These are phyloP conservation scores for Saccharomyces eubayanus DNA, from an alignment of 805 yeast species.

Conservation along the genomic window DNA sequence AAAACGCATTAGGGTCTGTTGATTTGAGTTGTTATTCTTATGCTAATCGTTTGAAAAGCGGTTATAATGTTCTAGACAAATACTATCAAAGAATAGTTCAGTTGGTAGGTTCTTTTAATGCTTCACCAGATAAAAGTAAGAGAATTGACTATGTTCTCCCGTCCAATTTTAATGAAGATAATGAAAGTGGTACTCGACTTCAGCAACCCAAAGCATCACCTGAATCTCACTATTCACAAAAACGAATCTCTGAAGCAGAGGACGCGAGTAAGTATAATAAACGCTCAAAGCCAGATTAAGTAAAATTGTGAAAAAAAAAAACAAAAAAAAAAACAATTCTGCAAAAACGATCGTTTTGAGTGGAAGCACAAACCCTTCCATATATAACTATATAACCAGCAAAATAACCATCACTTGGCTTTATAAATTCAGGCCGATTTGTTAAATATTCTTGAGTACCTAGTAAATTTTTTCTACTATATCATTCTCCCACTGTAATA, in stretches of 20 bases:
- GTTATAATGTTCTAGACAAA: conserved; percentile 37
- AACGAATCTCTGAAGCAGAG: not conserved
- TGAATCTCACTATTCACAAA: not conserved
- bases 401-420: not conserved
- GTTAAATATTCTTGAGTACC: too few species aligned
- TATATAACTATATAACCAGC: not conserved
- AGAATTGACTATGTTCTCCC: conserved; percentile 18
- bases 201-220: not conserved
- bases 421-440: not conserved
- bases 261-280: not conserved
- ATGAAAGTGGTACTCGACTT: not conserved
- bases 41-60: conserved; percentile 17
- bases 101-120: conserved; percentile 37
- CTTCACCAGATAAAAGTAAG: conserved; percentile 23
- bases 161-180: not conserved
- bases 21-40: conserved; percentile 2
- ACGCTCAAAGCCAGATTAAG: not conserved
- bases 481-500: too few species aligned
- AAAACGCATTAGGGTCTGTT: not conserved
- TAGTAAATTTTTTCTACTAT: too few species aligned
- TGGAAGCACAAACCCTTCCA: not conserved
- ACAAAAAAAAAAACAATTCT: too few species aligned
- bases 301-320: too few species aligned
- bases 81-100: conserved; percentile 44
- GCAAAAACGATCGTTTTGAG: not conserved